phyloP scores from a whole-genome alignment of 768 basidiomycete genomes.

The Leccinum imitatum region DNA sequence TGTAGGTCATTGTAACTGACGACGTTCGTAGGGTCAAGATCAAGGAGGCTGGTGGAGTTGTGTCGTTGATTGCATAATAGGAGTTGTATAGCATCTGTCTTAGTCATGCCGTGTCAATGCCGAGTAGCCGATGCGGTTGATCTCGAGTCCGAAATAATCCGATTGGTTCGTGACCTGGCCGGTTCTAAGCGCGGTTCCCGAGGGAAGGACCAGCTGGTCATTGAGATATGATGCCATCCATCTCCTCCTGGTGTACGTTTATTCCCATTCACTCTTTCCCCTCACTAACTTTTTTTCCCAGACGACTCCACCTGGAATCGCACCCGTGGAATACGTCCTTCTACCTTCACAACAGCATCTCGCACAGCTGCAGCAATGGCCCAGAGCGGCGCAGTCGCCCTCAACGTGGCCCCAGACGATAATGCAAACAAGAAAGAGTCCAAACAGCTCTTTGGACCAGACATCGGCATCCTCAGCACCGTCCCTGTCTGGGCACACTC shows the following conservation, averaged over 20 bases:
- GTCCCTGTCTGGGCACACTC: conserved; percentile 70
- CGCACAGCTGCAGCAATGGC: conserved; percentile 52
- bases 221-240: conserved; percentile 25
- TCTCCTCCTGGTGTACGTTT: conserved; percentile 42
- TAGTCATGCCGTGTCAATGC: conserved; percentile 9
- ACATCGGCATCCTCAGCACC: conserved; percentile 72
- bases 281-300: neutral
- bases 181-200: neutral
- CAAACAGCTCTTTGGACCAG: conserved; percentile 84
- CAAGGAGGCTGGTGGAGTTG: conserved; percentile 93
- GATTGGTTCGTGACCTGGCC: neutral
- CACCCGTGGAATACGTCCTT: conserved; percentile 48
- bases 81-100: conserved; percentile 14
- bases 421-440: conserved; percentile 48
- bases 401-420: conserved; percentile 23
- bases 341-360: conserved; percentile 51
- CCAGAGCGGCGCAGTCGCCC: conserved; percentile 33
- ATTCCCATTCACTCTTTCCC: neutral
- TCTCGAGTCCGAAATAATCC: neutral
- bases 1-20: conserved; percentile 6
- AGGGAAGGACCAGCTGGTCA: neutral
- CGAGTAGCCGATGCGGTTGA: neutral
- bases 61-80: conserved; percentile 89
- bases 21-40: conserved; percentile 59
- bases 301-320: conserved; percentile 56